These are phyloP conservation scores for Ceratocystis lukuohia DNA, from an alignment of 2,329 filamentous ascomycete species.

Conservation along the genomic window DNA sequence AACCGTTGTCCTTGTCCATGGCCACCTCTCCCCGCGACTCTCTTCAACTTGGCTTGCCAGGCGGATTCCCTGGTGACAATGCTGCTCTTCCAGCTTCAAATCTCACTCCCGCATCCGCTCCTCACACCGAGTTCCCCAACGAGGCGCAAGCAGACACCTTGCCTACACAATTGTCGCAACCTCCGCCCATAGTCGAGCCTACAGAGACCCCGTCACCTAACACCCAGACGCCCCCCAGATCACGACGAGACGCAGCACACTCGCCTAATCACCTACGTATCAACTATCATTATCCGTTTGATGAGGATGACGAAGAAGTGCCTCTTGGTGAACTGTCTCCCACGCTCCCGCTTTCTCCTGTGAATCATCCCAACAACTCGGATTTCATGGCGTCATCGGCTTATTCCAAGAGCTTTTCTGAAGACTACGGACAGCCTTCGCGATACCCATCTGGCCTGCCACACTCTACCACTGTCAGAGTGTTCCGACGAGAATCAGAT, in stretches of 20 bases:
- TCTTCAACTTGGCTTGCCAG: conserved; percentile 36
- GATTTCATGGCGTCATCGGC: background rate
- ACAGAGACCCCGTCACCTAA: background rate
- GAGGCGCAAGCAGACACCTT: conserved; percentile 24
- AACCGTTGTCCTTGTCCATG: background rate
- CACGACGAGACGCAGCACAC: background rate
- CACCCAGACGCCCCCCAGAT: background rate
- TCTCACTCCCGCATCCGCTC: conserved; percentile 37
- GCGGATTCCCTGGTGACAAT: conserved; percentile 40
- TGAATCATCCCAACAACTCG: conserved; percentile 8
- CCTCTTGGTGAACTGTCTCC: conserved; percentile 17
- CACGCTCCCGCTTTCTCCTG: conserved; percentile 16
- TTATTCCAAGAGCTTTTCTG: conserved; percentile 26
- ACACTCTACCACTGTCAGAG: conserved; percentile 23
- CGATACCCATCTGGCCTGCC: conserved; percentile 3
- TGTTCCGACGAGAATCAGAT: conserved; percentile 35
- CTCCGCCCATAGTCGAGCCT: conserved; percentile 9
- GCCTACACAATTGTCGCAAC: conserved; percentile 3
- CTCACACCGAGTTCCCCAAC: conserved; percentile 58
- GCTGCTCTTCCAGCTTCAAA: conserved; percentile 21
- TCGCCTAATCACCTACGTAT: conserved; percentile 13
- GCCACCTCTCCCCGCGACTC: conserved; percentile 14
- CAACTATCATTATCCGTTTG: conserved; percentile 19
- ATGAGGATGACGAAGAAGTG: conserved; percentile 15
- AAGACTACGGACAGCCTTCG: conserved; percentile 27